Percentiles rank a stretch among this genome's conserved stretches.
These are phyloP conservation scores for Berberis vulgaris DNA, from an alignment of 164 flowering plant genomes.

Conservation along the genomic window DNA sequence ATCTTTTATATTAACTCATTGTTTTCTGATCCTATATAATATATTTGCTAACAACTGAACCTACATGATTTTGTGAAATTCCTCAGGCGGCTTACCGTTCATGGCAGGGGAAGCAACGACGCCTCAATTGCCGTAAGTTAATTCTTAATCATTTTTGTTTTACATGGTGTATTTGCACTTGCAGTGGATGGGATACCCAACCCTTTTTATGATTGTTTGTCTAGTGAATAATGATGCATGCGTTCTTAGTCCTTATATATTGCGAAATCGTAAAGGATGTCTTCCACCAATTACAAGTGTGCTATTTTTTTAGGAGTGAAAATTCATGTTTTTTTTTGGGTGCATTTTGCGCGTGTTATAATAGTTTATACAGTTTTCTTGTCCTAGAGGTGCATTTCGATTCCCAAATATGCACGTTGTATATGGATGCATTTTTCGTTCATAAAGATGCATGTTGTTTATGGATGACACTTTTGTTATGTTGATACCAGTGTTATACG, in stretches of 20 bases:
- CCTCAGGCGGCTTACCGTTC: conserved; percentile 51
- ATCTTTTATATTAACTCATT: background rate
- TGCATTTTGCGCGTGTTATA: background rate
- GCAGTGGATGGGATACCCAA: background rate
- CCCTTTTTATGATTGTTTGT: background rate
- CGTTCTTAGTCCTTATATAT: background rate
- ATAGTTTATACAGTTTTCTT: background rate
- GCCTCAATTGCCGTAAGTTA: conserved; percentile 61
- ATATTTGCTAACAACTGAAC: too few species aligned
- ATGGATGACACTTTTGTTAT: background rate
- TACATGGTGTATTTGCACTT: background rate
- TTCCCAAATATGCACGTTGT: background rate
- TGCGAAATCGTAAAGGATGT: background rate
- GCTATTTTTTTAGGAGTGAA: background rate
- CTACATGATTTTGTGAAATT: conserved; percentile 5
- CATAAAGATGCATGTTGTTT: background rate
- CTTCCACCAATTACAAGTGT: background rate
- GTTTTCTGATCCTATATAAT: conserved; percentile 5
- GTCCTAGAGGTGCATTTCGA: background rate
- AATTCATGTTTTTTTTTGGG: background rate
- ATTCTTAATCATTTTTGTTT: background rate
- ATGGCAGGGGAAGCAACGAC: conserved; percentile 43
- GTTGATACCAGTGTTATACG: too few species aligned
- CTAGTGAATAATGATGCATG: background rate
- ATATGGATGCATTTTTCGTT: background rate